Base-by-base conservation (phyloP, 2,329 filamentous ascomycete species). In the Fusarium redolens region DNA sequence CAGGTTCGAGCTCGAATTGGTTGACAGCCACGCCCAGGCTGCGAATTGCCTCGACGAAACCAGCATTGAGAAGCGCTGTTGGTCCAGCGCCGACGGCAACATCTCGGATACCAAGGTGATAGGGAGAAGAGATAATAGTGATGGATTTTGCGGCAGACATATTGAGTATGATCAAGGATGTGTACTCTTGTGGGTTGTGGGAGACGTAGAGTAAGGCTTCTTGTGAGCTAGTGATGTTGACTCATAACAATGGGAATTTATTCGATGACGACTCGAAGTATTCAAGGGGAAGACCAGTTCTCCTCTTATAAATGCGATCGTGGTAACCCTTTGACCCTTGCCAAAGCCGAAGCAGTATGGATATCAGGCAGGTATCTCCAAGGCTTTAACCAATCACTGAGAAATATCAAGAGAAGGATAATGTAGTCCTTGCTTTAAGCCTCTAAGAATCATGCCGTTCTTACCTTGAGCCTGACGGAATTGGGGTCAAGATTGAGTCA, bases 71-170 rank as follows among this genome's bases (percentile, higher is more conserved):
- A 12, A 65, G 61, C 4, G 38, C 44, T n/a, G 15, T 55, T 17
- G 62, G 40, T 18, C 62, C 58, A 45, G 20, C n/a, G 14, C 58
- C 58, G 8, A 65, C 58, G 15, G 28, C 62, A 13, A 41, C 28
- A 30, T 55, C 20, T 45, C 22, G 33, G 5, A 40, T 20, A 14
- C 58, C 58, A 25, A 65, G n/a, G 3, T 65, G 40, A 28, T 47
- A 41, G 4, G 40, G 47, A 8, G 38, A 48, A 6, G 18, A 30
- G 11, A 65, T 40, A 12, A 65, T 8, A 12, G 48, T 37, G 20
- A 65, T 40, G 8, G 59, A 47, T 17, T 55, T 47, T 35, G 62
- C 47, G n/a, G 52, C 25, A 8, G 41, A 14, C 52, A 62, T 62
- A 11, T 13, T 48, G 38, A 31, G 11, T 22, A 30, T 40, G 33